These are phyloP conservation scores for Lophiostoma macrostomum DNA, from an alignment of 495 filamentous ascomycete genomes.

Conservation along the genomic window DNA sequence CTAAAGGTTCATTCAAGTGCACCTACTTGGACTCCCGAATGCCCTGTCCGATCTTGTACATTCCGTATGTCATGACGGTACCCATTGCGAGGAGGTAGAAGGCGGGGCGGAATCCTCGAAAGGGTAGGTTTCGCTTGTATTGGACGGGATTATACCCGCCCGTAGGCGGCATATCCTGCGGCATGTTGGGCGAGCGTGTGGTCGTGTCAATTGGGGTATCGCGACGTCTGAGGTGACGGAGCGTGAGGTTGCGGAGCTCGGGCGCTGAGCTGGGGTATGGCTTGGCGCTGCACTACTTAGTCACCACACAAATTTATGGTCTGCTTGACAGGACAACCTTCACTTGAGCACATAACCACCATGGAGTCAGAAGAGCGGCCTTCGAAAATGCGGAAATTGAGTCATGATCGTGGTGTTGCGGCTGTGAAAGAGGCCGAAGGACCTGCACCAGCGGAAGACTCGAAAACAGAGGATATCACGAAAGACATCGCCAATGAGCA, in stretches of 20 bases:
- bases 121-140: conserved; percentile 96
- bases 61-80: conserved; percentile 79
- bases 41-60: conserved; percentile 74
- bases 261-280: background rate
- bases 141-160: conserved; percentile 95
- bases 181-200: conserved; percentile 50
- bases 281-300: conserved; percentile 9
- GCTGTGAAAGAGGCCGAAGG: conserved; percentile 5
- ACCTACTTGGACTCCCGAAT: conserved; percentile 84
- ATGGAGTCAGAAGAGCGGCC: conserved; percentile 58
- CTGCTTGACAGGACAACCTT: background rate
- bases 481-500: conserved; percentile 3
- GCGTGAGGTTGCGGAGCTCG: conserved; percentile 6
- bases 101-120: conserved; percentile 80
- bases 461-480: background rate
- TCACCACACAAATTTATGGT: conserved; percentile 8
- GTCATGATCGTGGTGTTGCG: conserved; percentile 27
- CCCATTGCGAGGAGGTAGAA: conserved; percentile 72
- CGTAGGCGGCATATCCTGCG: conserved; percentile 86
- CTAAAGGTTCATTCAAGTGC: background rate
- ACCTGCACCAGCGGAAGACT: background rate
- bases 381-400: conserved; percentile 51
- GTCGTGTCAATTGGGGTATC: conserved; percentile 14
- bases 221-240: conserved; percentile 6
- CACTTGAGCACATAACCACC: background rate